These are phyloP conservation scores for Primulina tabacum DNA, from an alignment of 257 asterid genomes.

Conservation along the genomic window DNA sequence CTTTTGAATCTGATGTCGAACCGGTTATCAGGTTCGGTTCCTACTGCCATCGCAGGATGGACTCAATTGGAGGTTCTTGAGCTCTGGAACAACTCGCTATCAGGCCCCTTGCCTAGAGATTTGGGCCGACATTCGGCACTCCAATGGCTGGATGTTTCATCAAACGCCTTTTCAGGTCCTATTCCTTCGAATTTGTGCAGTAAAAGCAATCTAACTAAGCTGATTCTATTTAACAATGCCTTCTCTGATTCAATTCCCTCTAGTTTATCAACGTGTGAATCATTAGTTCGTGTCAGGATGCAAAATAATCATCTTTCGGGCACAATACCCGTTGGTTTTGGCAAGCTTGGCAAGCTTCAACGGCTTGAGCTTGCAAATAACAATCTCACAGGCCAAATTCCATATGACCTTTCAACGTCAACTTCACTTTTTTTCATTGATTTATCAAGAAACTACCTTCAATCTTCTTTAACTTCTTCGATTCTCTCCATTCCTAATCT, in stretches of 20 bases:
- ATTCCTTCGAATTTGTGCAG: constrained; percentile 42
- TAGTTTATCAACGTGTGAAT: constrained; percentile 29
- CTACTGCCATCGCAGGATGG: constrained; percentile 28
- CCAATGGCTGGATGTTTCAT: constrained; percentile 44
- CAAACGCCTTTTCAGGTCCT: constrained; percentile 43
- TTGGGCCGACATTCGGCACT: constrained; percentile 45
- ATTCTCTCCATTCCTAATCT: constrained; percentile 43
- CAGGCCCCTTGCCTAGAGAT: constrained; percentile 38
- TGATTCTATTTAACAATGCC: constrained; percentile 41
- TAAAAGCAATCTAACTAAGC: constrained; percentile 34
- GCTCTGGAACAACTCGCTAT: constrained; percentile 44
- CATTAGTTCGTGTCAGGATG: constrained; percentile 43
- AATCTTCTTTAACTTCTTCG: constrained; percentile 35
- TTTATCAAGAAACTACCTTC: constrained; percentile 45
- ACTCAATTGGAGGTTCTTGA: constrained; percentile 29
- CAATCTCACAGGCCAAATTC: constrained; percentile 46
- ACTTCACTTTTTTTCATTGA: constrained; percentile 43
- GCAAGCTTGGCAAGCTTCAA: constrained; percentile 34
- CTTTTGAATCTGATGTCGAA: constrained; percentile 41
- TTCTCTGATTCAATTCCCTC: constrained; percentile 46
- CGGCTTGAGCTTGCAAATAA: constrained; percentile 44
- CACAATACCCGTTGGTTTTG: constrained; percentile 41
- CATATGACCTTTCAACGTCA: constrained; percentile 41
- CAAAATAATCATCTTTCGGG: constrained; percentile 44
- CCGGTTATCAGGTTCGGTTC: constrained; percentile 33